These are phyloP conservation scores for Boletus subparvulus DNA, from an alignment of 768 basidiomycete genomes.

Conservation along the genomic window DNA sequence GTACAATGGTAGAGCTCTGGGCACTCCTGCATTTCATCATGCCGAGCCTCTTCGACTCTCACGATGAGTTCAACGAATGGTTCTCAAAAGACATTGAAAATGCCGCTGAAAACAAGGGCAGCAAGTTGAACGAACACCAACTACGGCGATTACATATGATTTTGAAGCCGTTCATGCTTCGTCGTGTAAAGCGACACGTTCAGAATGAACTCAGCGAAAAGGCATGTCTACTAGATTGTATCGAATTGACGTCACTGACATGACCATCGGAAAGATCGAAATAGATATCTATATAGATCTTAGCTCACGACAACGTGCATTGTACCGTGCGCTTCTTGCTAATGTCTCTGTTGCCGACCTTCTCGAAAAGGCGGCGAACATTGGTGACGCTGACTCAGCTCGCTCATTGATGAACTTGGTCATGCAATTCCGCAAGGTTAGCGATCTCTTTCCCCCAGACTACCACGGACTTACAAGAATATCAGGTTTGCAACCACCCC, in stretches of 20 bases:
- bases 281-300: slow-evolving; percentile 93
- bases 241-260: slow-evolving; percentile 81
- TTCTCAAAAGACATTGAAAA: slow-evolving; percentile 99
- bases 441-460: slow-evolving; percentile 9
- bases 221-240: slow-evolving; percentile 42
- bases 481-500: slow-evolving; percentile 94
- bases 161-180: slow-evolving; percentile 97
- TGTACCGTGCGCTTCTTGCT: slow-evolving; percentile 87
- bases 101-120: slow-evolving; percentile 86
- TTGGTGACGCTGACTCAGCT: slow-evolving; percentile 88
- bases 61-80: slow-evolving; percentile 99
- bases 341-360: slow-evolving; percentile 96
- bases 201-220: slow-evolving; percentile 99
- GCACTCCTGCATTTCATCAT: slow-evolving; percentile 99
- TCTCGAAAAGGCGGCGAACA: slow-evolving; percentile 87
- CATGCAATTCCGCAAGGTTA: slow-evolving; percentile 98
- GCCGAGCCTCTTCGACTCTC: slow-evolving; percentile 98
- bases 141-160: slow-evolving; percentile 96
- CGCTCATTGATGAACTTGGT: slow-evolving; percentile 98
- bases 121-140: slow-evolving; percentile 93
- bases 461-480: slow-evolving; percentile 3
- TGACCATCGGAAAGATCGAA: slow-evolving; percentile 85
- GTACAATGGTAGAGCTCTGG: slow-evolving; percentile 75
- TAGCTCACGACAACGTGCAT: slow-evolving; percentile 84
- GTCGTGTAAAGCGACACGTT: slow-evolving; percentile 97